Evolutionary conservation across 164 flowering plant genomes (phyloP), one percentile per base, ranked within the genome.

Genomic region (Cinnamomum chago): DNA sequence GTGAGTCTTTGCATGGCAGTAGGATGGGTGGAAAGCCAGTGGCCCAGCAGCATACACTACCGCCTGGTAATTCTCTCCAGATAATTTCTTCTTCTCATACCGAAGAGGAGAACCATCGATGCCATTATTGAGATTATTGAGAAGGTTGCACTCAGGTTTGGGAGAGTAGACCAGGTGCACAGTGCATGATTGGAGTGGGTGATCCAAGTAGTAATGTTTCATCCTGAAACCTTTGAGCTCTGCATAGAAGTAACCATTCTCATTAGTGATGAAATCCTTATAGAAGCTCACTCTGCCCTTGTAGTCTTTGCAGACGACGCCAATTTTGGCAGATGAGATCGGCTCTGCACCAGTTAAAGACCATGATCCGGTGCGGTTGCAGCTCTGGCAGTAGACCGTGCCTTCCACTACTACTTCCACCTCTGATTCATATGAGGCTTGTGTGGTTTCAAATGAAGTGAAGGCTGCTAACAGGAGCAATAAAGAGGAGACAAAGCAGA

Each of bases 301-400:
- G 73, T 85, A 73, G 80, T 89, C 85, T 73, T 85, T 91, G 89
- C 98, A 95, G 66, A 79, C 79, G 12, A 93, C 92, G 35, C 94
- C 81, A 3, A 90, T 86, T 75, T 84, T 87, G 5, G 96, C 95
- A 0, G 80, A 67, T 2, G 82, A 70, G 17, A 92, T 83, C 5
- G 96, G 92, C 78, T 85, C 51, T 40, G 97, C 93, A 0, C 69
- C 86, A 0, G 80, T 65, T 68, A 91, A 66, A 4, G 90, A 84
- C 95, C 91, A 86, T 4, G 92, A 73, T 17, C 92, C 91, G 0
- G 33, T 51, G 4, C 55, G 60, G 23, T 87, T 68, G 66, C 98
- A 94, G 83, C 89, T 87, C 76, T 94, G 95, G 86, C 98, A 91
- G 77, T 86, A 90, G 35, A 95, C 91, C 75, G 86, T 74, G 51